These are phyloP conservation scores for Phragmites australis DNA, from an alignment of 176 grass and related monocot species.

Conservation along the genomic window DNA sequence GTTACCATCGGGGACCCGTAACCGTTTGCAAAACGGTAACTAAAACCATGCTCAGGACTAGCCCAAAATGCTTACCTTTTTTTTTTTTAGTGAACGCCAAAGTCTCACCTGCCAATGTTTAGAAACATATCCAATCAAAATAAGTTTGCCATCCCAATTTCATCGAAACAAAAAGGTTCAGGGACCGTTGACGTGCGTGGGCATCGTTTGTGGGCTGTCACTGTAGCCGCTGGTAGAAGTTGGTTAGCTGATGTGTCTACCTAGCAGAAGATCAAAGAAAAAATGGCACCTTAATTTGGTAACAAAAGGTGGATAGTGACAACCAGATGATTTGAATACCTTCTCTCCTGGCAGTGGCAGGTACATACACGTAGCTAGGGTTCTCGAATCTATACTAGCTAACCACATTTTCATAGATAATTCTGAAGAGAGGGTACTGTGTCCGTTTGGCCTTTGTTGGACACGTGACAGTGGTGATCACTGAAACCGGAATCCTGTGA, in stretches of 20 bases:
- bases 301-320: neutral
- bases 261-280: neutral
- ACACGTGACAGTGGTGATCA: conserved; percentile 17
- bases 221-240: neutral
- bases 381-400: neutral
- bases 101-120: neutral
- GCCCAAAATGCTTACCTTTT: too few species aligned
- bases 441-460: neutral
- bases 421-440: neutral
- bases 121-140: neutral
- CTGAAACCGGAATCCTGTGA: neutral
- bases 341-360: neutral
- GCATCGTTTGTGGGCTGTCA: neutral
- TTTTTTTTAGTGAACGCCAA: neutral
- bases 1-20: too few species aligned
- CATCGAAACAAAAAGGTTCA: neutral
- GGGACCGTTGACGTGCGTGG: conserved; percentile 15
- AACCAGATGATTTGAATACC: neutral
- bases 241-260: conserved; percentile 10
- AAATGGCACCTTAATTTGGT: neutral
- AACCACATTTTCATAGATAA: neutral
- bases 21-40: too few species aligned
- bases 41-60: too few species aligned
- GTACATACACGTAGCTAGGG: neutral
- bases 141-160: neutral